Conservation (phyloP, 257 asterid genomes). For the Perilla frutescens region DNA sequence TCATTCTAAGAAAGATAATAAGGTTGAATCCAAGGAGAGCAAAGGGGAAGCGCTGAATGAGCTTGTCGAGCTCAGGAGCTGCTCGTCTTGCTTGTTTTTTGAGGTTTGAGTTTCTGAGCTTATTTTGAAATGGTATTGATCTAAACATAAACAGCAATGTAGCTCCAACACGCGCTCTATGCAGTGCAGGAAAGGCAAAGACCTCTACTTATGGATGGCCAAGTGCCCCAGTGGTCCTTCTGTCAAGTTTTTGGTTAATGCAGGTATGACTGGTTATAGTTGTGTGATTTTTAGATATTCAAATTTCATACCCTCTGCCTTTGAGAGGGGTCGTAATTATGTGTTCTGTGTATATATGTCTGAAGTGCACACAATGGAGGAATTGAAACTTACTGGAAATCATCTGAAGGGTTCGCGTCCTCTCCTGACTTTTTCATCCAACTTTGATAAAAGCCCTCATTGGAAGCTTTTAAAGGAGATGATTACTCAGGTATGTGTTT, state of each 20-base stretch:
- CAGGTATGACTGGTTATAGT: conserved; percentile 50
- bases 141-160: not conserved
- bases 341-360: conserved; percentile 16
- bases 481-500: conserved; percentile 61
- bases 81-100: conserved; percentile 90
- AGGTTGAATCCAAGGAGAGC: conserved; percentile 85
- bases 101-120: conserved; percentile 57
- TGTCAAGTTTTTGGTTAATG: conserved; percentile 93
- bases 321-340: conserved; percentile 17
- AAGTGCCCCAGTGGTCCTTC: conserved; percentile 98
- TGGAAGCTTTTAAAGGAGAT: conserved; percentile 75
- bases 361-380: conserved; percentile 97
- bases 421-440: conserved; percentile 65
- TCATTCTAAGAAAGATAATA: conserved; percentile 90
- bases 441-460: conserved; percentile 69
- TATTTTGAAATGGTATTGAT: not conserved
- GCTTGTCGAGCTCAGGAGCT: conserved; percentile 90
- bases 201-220: conserved; percentile 95
- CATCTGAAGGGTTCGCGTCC: conserved; percentile 86
- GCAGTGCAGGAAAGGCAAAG: conserved; percentile 97
- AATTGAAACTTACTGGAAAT: conserved; percentile 93
- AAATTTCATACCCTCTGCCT: not conserved
- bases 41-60: conserved; percentile 93
- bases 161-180: conserved; percentile 18
- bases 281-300: too few species aligned